Percentiles rank a stretch among this genome's conserved stretches.
Conservation (phyloP, 345 rosid species). For the Dipteronia dyeriana region DNA sequence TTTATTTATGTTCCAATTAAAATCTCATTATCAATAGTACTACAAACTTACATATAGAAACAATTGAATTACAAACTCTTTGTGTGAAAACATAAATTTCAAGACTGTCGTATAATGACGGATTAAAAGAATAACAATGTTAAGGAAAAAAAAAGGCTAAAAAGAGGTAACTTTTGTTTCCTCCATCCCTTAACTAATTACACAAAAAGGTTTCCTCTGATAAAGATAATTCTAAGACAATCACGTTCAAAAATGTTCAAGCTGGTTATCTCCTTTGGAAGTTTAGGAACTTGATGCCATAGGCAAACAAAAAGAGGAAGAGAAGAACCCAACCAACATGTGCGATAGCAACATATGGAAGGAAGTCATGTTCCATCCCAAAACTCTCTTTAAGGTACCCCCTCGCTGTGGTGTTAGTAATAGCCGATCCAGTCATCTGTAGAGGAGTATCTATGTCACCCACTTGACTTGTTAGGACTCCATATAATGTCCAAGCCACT, state of each 20-base stretch:
- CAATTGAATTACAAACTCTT: too few species aligned
- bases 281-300: slow-evolving; percentile 59
- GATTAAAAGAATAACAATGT: too few species aligned
- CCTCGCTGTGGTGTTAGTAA: slow-evolving; percentile 23
- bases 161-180: too few species aligned
- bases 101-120: too few species aligned
- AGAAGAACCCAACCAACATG: slow-evolving; percentile 55
- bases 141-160: too few species aligned
- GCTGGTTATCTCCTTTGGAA: slow-evolving; percentile 52
- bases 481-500: slow-evolving; percentile 82
- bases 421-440: slow-evolving; percentile 41
- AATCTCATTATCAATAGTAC: too few species aligned
- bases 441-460: slow-evolving; percentile 49
- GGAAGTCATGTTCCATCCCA: slow-evolving; percentile 63
- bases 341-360: slow-evolving; percentile 58
- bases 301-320: slow-evolving; percentile 51
- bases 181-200: too few species aligned
- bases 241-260: neutral
- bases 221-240: too few species aligned
- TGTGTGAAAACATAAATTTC: too few species aligned
- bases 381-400: slow-evolving; percentile 42
- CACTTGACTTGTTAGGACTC: slow-evolving; percentile 71
- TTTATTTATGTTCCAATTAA: too few species aligned
- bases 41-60: too few species aligned
- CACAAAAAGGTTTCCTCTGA: too few species aligned